Conservation (phyloP, 2,329 filamentous ascomycete species). For the Colletotrichum paranaense region DNA sequence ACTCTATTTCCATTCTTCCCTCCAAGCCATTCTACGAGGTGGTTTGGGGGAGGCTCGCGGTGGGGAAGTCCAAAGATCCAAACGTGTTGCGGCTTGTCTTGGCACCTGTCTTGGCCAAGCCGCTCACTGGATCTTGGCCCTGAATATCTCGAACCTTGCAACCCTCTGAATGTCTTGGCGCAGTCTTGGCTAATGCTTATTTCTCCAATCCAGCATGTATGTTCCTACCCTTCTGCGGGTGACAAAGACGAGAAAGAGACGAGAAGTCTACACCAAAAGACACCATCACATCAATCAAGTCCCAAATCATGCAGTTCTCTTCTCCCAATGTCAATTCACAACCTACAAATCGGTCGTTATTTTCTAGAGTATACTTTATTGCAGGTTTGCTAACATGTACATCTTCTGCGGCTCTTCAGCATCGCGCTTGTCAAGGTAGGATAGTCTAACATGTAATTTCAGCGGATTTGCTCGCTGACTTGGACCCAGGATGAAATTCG, state of each 20-base stretch:
- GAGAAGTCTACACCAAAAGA: conserved; percentile 48
- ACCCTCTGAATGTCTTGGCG: conserved; percentile 21
- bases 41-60: conserved; percentile 5
- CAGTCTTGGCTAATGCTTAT: conserved; percentile 29
- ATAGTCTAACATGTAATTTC: background rate
- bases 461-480: background rate
- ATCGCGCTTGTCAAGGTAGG: conserved; percentile 79
- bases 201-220: conserved; percentile 60
- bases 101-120: conserved; percentile 25
- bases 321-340: conserved; percentile 13
- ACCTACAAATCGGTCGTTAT: conserved; percentile 36
- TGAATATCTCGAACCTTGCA: conserved; percentile 13
- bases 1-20: background rate
- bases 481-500: conserved; percentile 76
- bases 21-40: background rate
- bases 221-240: conserved; percentile 51
- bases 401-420: conserved; percentile 54
- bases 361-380: conserved; percentile 35
- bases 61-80: background rate
- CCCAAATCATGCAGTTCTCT: conserved; percentile 46
- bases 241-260: conserved; percentile 40
- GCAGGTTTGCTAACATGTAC: conserved; percentile 45
- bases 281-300: conserved; percentile 62
- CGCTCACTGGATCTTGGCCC: conserved; percentile 27
- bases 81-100: conserved; percentile 12